A percentile compares a stretch with the other conserved stretches of the same genome.
Evolutionary conservation across 306 rosid species (phyloP).

Genomic region (Dryas alaskensis): DNA sequence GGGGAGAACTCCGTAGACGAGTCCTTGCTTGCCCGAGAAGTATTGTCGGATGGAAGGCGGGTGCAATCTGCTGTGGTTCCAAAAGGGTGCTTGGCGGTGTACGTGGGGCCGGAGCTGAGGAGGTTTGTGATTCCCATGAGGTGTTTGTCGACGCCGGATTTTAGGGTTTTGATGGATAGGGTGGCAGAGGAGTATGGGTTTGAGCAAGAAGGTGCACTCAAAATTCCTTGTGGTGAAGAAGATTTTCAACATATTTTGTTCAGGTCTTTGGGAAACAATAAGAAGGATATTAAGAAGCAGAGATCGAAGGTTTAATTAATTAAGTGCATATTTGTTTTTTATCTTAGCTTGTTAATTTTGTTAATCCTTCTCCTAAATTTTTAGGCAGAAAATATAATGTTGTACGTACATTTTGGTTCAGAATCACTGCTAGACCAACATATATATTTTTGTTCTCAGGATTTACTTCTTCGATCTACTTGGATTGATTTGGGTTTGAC

Average conservation of each 20-base stretch:
- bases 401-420: constrained; percentile 9
- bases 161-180: constrained; percentile 44
- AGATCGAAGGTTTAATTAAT: neutral
- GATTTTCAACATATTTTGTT: constrained; percentile 37
- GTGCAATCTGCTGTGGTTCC: constrained; percentile 27
- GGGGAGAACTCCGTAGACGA: neutral
- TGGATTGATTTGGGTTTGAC: neutral
- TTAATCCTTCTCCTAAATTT: neutral
- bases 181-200: constrained; percentile 51
- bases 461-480: neutral
- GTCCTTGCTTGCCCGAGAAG: constrained; percentile 23
- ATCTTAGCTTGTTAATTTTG: neutral
- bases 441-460: neutral
- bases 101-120: constrained; percentile 43
- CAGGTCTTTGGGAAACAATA: constrained; percentile 20
- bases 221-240: constrained; percentile 58
- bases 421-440: neutral
- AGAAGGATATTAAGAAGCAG: constrained; percentile 21
- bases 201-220: constrained; percentile 48
- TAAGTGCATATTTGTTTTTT: neutral
- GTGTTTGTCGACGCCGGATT: constrained; percentile 45
- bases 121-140: constrained; percentile 54
- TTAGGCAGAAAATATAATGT: neutral
- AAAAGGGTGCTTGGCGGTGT: constrained; percentile 48
- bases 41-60: neutral